Conservation (phyloP, 2,329 filamentous ascomycete genomes). For the Paraconiothyrium sp. region DNA sequence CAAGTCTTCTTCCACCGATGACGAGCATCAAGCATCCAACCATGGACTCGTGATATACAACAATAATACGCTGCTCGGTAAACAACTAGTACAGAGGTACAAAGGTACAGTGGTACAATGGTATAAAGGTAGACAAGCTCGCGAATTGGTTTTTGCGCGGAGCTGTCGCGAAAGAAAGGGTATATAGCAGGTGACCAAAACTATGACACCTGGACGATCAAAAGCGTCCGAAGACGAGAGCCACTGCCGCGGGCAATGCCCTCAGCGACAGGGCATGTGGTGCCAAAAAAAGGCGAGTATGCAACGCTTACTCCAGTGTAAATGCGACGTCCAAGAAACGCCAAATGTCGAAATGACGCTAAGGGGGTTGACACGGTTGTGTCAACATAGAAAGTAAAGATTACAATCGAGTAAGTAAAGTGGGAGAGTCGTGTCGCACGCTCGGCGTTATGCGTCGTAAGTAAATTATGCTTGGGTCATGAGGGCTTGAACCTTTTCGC, state of each 20-base stretch:
- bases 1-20: conserved; percentile 17
- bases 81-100: conserved; percentile 20
- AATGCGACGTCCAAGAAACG: conserved; percentile 24
- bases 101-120: neutral
- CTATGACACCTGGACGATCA: conserved; percentile 9
- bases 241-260: conserved; percentile 6
- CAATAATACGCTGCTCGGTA: conserved; percentile 20
- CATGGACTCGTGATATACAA: conserved; percentile 43
- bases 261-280: conserved; percentile 2
- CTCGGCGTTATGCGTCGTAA: conserved; percentile 25
- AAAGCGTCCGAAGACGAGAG: conserved; percentile 7
- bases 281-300: conserved; percentile 5
- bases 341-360: conserved; percentile 21
- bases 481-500: conserved; percentile 65
- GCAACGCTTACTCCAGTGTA: conserved; percentile 23
- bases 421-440: conserved; percentile 26
- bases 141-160: neutral
- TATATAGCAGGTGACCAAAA: conserved; percentile 32
- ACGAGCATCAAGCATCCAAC: conserved; percentile 23
- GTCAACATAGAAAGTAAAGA: conserved; percentile 23
- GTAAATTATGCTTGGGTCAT: conserved; percentile 44
- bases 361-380: conserved; percentile 15
- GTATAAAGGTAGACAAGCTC: conserved; percentile 17
- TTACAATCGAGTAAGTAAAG: conserved; percentile 25
- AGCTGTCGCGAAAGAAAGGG: conserved; percentile 27